A percentile compares a stretch with the other conserved stretches of the same genome.
Conservation (phyloP, 208 protist species). For the Trypanosoma vivax region DNA sequence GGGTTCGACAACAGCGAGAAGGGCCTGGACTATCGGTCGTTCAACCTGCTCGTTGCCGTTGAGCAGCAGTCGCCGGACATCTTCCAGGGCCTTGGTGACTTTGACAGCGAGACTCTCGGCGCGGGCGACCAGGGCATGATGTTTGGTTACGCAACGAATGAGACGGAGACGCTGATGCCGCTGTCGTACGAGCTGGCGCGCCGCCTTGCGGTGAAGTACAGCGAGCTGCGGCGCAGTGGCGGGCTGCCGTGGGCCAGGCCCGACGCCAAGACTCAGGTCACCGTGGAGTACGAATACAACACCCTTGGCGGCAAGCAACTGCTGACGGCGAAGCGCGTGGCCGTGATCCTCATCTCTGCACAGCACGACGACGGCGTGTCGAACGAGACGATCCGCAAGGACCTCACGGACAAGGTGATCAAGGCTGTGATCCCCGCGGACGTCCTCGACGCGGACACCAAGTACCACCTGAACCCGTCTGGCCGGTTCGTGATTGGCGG, state of each 20-base stretch:
- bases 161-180: background rate
- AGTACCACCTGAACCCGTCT: background rate
- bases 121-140: background rate
- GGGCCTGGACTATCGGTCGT: background rate
- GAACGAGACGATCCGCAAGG: background rate
- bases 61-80: background rate
- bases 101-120: background rate
- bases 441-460: background rate
- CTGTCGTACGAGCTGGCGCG: background rate
- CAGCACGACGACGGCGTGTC: background rate
- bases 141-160: background rate
- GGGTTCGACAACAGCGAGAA: background rate
- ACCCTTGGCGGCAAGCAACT: slow-evolving; percentile 31
- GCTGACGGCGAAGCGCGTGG: background rate
- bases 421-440: background rate
- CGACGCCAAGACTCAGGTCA: slow-evolving; percentile 98
- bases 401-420: background rate
- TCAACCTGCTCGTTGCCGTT: background rate
- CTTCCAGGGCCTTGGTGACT: background rate
- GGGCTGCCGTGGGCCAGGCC: background rate
- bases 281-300: slow-evolving; percentile 96
- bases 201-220: background rate
- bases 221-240: background rate
- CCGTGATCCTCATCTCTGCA: background rate
- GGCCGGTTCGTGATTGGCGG: background rate